These are phyloP conservation scores for Apiotrichum montevideense DNA, from an alignment of 1,284 basidiomycete species.

Conservation along the genomic window DNA sequence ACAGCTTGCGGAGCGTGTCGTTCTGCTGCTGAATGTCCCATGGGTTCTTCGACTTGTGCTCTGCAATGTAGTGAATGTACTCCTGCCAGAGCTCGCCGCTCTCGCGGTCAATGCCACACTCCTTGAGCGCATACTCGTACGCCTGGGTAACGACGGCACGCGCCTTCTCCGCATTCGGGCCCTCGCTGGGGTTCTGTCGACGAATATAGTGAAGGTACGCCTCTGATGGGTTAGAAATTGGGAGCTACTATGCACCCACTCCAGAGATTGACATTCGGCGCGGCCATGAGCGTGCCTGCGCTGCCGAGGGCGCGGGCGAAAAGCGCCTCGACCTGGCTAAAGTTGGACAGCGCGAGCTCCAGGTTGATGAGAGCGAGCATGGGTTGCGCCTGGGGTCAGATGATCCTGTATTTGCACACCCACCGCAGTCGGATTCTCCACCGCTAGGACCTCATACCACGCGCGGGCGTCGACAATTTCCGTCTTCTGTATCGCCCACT, in stretches of 20 bases:
- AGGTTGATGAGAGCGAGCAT: constrained; percentile 44
- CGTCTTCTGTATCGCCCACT: constrained; percentile 43
- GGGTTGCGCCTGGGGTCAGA: constrained; percentile 30
- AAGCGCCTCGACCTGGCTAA: constrained; percentile 41
- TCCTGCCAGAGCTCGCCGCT: constrained; percentile 56
- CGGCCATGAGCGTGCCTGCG: constrained; percentile 37
- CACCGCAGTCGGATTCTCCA: constrained; percentile 42
- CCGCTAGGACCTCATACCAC: constrained; percentile 40
- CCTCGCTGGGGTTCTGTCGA: constrained; percentile 42
- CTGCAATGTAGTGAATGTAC: constrained; percentile 74
- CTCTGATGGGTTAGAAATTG: constrained; percentile 23
- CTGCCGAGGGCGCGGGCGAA: constrained; percentile 42
- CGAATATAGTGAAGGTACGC: constrained; percentile 48
- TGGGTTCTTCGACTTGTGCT: constrained; percentile 67
- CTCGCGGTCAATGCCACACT: constrained; percentile 68
- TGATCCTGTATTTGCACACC: constrained; percentile 3
- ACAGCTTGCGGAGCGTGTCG: constrained; percentile 84
- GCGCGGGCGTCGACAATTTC: constrained; percentile 43
- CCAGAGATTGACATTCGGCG: constrained; percentile 46
- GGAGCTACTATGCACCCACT: constrained; percentile 29
- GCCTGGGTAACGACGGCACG: constrained; percentile 74
- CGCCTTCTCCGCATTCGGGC: constrained; percentile 50
- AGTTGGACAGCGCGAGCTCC: constrained; percentile 44
- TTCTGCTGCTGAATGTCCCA: constrained; percentile 97
- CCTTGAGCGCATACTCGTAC: constrained; percentile 87